Conservation (phyloP, 768 basidiomycete genomes). For the Pleurotus citrinopileatus region DNA sequence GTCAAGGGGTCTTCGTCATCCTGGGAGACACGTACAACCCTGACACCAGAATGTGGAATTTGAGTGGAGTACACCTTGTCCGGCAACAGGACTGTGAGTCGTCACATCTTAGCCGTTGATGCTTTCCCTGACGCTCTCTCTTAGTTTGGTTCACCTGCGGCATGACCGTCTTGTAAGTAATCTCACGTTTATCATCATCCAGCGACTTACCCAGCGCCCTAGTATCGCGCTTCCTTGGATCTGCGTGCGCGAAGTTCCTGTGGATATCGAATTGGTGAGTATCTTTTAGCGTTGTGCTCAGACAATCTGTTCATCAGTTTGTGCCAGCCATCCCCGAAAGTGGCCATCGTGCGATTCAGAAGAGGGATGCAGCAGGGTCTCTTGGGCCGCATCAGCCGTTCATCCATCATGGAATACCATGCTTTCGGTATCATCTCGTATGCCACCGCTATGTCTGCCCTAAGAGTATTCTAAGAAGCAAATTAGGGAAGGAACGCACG, state of each 20-base stretch:
- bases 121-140: not conserved
- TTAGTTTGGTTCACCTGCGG: constrained; percentile 65
- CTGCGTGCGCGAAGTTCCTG: constrained; percentile 66
- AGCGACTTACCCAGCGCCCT: constrained; percentile 9
- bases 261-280: constrained; percentile 74
- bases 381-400: constrained; percentile 69
- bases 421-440: constrained; percentile 79
- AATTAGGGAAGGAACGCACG: constrained; percentile 58
- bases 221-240: constrained; percentile 76
- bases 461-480: not conserved
- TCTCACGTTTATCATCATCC: not conserved
- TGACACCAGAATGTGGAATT: constrained; percentile 53
- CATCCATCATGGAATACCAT: constrained; percentile 77
- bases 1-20: constrained; percentile 63
- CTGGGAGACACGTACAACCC: constrained; percentile 62
- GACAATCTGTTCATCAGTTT: constrained; percentile 13
- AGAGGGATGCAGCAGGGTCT: constrained; percentile 86
- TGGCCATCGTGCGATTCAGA: constrained; percentile 74
- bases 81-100: constrained; percentile 57
- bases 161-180: constrained; percentile 69
- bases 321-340: constrained; percentile 70
- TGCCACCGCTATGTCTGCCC: constrained; percentile 18
- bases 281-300: constrained; percentile 1
- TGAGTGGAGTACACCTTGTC: constrained; percentile 50
- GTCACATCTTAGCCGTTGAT: not conserved